Conservation (phyloP, 352 stramenopile genomes). For the Phytophthora litchii region DNA sequence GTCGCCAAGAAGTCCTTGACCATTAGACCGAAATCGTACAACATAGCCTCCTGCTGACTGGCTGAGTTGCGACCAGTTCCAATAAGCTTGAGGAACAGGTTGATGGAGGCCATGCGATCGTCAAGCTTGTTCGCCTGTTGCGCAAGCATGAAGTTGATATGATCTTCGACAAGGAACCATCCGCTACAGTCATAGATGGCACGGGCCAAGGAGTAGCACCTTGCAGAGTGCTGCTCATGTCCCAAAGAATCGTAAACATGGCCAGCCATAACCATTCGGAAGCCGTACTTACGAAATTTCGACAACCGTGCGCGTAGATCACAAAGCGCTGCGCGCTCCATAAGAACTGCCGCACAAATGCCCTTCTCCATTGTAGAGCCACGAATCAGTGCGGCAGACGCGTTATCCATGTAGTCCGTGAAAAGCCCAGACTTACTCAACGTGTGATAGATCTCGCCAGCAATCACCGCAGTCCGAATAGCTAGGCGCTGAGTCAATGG, state of each 20-base stretch:
- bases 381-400: constrained; percentile 80
- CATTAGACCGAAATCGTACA: constrained; percentile 86
- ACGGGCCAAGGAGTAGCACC: constrained; percentile 79
- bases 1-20: constrained; percentile 79
- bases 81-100: constrained; percentile 87
- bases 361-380: constrained; percentile 86
- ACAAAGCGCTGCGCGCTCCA: constrained; percentile 80
- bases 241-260: constrained; percentile 82
- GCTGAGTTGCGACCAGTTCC: constrained; percentile 81
- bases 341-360: constrained; percentile 84
- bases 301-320: constrained; percentile 69
- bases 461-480: constrained; percentile 70
- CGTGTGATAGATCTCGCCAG: constrained; percentile 81
- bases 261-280: constrained; percentile 90
- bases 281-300: constrained; percentile 90
- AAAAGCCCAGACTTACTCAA: constrained; percentile 79
- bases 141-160: constrained; percentile 89
- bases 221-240: constrained; percentile 74
- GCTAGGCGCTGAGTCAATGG: constrained; percentile 57
- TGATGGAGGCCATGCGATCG: constrained; percentile 84
- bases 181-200: constrained; percentile 83
- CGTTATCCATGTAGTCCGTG: constrained; percentile 89
- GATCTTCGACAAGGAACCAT: constrained; percentile 88
- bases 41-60: constrained; percentile 80
- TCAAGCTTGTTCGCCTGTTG: constrained; percentile 80